Base-by-base conservation (phyloP, 169 alveolate genomes). In the Neospora caninum region DNA sequence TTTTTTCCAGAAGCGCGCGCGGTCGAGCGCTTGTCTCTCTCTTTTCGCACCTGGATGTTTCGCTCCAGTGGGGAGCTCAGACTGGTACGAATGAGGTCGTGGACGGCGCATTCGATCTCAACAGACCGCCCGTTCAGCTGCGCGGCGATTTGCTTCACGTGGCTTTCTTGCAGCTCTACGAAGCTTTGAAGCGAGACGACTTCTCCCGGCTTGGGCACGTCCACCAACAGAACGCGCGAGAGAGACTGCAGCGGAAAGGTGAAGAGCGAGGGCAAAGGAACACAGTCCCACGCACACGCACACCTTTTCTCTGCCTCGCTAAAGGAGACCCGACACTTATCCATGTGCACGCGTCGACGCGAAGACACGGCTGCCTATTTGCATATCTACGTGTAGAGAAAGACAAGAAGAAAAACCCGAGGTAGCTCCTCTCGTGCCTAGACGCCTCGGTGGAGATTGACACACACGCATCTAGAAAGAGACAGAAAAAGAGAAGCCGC, bases 21-120 rank as follows among this genome's bases (percentile, higher is more conserved):
- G 58, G 13, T 7, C 4, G 13, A 13, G 58, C 58, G 13, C 4
- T 13, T 4, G 4, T 49, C 58, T 64, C 73, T 9, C 31, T 25
- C n/a, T 36, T 0, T 0, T 39, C 94, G 31, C 69, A 92, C 95
- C 45, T 38, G 45, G 42, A 97, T 98, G 92, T 97, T 98, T 39
- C 98, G 98, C 82, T 98, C 99, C 10, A 97, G 94, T 78, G 98
- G 98, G 95, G 97, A 98, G n/a, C 98, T 95, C 94, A 97, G 97
- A 91, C 98, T 98, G 29, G 98, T 97, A 64, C 95, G 95, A 80
- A 98, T 95, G 67, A 98, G 96, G 96, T 98, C 99, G 92, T 97
- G 98, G 54, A 98, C 99, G 25, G 99, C 99, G 92, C 98, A 96
- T 95, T 98, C 99, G 58, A 98, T 98, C 95, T 98, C 99, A 27